These are phyloP conservation scores for Sinapis alba DNA, from an alignment of 441 rosid species.

Conservation along the genomic window DNA sequence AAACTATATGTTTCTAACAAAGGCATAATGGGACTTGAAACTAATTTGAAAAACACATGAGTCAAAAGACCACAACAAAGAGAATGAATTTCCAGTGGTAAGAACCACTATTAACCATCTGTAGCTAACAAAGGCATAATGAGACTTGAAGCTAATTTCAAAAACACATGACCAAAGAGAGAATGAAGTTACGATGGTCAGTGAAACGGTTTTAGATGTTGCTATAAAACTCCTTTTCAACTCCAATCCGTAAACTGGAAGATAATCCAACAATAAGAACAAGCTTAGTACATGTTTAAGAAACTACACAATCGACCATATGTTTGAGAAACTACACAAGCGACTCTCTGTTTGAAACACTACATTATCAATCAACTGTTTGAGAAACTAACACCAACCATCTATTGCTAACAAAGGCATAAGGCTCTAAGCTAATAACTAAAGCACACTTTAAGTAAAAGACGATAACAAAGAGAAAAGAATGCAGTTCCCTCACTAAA, in stretches of 20 bases:
- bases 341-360: neutral
- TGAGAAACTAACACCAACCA: neutral
- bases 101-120: neutral
- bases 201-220: neutral
- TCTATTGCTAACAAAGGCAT: neutral
- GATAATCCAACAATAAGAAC: neutral
- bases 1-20: neutral
- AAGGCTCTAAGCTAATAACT: neutral
- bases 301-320: neutral
- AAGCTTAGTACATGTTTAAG: neutral
- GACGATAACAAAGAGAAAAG: neutral
- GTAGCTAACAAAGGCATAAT: neutral
- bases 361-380: neutral
- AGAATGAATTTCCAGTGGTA: neutral
- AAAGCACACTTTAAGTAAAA: neutral
- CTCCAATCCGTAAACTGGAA: neutral
- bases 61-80: neutral
- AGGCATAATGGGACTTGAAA: neutral
- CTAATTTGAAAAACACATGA: neutral
- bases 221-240: neutral
- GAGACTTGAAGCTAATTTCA: neutral
- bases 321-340: neutral
- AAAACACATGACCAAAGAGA: neutral
- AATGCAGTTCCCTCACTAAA: neutral
- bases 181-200: neutral